phyloP scores from a whole-genome alignment of 73 alveolate species.

The Paramecium biaurelia region DNA sequence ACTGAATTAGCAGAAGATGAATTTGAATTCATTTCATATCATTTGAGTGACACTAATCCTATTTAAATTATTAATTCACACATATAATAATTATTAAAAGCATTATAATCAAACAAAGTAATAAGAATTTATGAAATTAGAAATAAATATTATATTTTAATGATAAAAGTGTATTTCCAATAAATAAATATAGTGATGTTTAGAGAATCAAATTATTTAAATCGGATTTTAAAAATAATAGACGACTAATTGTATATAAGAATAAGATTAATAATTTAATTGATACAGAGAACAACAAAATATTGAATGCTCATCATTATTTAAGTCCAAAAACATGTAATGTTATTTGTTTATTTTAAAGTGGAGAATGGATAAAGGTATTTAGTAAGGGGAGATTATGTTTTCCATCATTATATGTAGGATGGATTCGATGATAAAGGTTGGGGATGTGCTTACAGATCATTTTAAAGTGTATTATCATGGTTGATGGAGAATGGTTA shows the following conservation, averaged over 20 bases:
- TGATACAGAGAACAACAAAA: neutral
- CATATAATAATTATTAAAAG: neutral
- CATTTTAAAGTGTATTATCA: slow-evolving; percentile 49
- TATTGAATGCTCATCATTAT: slow-evolving; percentile 15
- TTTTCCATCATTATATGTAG: slow-evolving; percentile 92
- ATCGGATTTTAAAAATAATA: slow-evolving; percentile 8
- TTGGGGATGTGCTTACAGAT: slow-evolving; percentile 98
- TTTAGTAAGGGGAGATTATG: slow-evolving; percentile 81
- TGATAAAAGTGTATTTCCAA: neutral
- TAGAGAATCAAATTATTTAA: neutral
- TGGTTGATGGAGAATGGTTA: slow-evolving; percentile 72
- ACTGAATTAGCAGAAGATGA: neutral
- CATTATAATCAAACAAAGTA: neutral
- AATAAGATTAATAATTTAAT: neutral
- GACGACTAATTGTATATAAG: neutral
- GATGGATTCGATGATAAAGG: slow-evolving; percentile 94
- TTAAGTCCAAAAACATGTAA: neutral
- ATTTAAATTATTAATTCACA: neutral
- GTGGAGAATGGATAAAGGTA: slow-evolving; percentile 55
- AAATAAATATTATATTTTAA: neutral
- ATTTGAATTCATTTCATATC: slow-evolving; percentile 17
- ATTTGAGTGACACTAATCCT: neutral
- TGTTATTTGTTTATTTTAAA: neutral
- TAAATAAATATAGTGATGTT: neutral
- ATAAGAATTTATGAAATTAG: neutral